phyloP scores from a whole-genome alignment of 1,284 basidiomycete species.

The Puccinia triticina region DNA sequence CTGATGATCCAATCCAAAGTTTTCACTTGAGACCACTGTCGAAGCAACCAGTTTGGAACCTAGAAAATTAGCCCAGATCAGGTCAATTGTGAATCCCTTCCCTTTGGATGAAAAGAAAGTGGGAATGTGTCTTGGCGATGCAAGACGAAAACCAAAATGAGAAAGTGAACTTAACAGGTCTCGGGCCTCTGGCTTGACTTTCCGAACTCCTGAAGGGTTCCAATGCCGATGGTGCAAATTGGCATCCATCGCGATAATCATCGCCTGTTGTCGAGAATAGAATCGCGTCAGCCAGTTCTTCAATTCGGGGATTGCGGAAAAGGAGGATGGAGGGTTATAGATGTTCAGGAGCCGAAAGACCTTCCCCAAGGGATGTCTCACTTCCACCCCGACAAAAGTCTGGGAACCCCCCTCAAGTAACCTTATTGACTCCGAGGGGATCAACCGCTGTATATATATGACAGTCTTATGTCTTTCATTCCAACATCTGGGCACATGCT shows the following conservation, averaged over 20 bases:
- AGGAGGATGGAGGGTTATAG: constrained; percentile 25
- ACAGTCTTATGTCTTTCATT: not conserved
- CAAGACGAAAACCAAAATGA: not conserved
- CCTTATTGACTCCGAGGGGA: not conserved
- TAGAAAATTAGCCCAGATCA: constrained; percentile 6
- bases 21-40: not conserved
- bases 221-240: constrained; percentile 17
- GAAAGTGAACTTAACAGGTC: not conserved
- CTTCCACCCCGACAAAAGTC: not conserved
- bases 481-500: not conserved
- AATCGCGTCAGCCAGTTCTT: not conserved
- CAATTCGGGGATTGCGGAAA: not conserved
- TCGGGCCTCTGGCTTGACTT: not conserved
- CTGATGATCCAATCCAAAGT: not conserved
- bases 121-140: not conserved
- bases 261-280: not conserved
- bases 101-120: not conserved
- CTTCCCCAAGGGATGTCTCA: not conserved
- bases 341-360: not conserved
- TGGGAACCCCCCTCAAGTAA: not conserved
- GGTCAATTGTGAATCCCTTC: not conserved
- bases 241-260: not conserved
- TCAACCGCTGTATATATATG: not conserved
- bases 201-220: not conserved
- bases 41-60: not conserved